A percentile compares a stretch with the other conserved stretches of the same genome.
Conservation (phyloP, 306 rosid genomes). For the Cucurbita ficifolia region DNA sequence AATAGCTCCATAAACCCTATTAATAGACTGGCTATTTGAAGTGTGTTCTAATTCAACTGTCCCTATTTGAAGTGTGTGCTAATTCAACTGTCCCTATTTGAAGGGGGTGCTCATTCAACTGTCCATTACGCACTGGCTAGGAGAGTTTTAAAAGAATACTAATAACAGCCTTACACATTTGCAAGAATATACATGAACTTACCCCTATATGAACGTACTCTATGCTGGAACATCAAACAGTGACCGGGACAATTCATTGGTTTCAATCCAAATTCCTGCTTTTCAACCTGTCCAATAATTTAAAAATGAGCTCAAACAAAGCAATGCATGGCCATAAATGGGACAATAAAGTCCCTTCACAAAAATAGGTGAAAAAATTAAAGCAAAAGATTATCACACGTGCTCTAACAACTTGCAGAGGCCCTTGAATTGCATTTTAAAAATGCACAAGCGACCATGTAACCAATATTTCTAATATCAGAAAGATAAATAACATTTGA, state of each 20-base stretch:
- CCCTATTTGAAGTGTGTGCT: too few species aligned
- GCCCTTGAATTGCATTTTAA: neutral
- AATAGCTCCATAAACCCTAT: too few species aligned
- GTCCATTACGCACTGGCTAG: neutral
- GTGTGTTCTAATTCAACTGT: too few species aligned
- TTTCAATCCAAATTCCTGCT: slow-evolving; percentile 92
- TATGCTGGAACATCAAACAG: slow-evolving; percentile 86
- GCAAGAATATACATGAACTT: slow-evolving; percentile 2
- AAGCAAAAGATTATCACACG: neutral
- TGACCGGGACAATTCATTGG: slow-evolving; percentile 99
- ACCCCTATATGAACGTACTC: slow-evolving; percentile 94
- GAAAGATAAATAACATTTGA: neutral
- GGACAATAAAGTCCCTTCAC: neutral
- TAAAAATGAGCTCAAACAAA: neutral
- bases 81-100: neutral
- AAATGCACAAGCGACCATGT: neutral
- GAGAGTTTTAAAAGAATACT: neutral
- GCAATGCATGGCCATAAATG: neutral
- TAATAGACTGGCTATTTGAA: too few species aligned
- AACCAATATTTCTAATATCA: neutral
- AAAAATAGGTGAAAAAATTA: neutral
- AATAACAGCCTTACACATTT: neutral
- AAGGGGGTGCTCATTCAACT: neutral
- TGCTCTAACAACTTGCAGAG: neutral
- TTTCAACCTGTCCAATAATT: slow-evolving; percentile 48